phyloP scores from a whole-genome alignment of 129 eudicot species.

The Artemisia tridentata region DNA sequence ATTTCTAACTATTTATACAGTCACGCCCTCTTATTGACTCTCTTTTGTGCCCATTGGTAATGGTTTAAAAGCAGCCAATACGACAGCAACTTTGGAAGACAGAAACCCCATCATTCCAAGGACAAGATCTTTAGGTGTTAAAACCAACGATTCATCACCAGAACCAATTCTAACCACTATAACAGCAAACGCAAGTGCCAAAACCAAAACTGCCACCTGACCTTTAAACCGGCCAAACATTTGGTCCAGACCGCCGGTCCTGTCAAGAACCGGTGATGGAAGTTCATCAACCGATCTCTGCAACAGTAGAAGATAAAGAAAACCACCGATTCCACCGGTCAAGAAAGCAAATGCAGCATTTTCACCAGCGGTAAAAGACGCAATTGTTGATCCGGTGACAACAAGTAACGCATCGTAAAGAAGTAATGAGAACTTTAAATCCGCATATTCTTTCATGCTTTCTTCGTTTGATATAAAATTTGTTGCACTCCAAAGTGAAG shows the following conservation, averaged over 20 bases:
- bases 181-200: conserved; percentile 53
- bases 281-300: conserved; percentile 83
- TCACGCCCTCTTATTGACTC: conserved; percentile 23
- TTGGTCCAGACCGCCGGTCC: conserved; percentile 35
- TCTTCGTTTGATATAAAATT: conserved; percentile 54
- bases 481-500: conserved; percentile 1
- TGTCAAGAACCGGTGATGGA: conserved; percentile 44
- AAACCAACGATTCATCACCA: conserved; percentile 31
- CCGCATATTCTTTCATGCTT: conserved; percentile 90
- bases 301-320: conserved; percentile 60
- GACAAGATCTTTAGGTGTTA: conserved; percentile 59
- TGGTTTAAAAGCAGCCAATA: conserved; percentile 82
- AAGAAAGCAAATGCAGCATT: conserved; percentile 62
- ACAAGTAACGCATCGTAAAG: conserved; percentile 70
- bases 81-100: conserved; percentile 68
- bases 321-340: conserved; percentile 73
- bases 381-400: conserved; percentile 56
- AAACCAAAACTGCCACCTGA: conserved; percentile 34
- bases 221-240: conserved; percentile 53
- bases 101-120: conserved; percentile 86
- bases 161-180: conserved; percentile 45
- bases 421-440: conserved; percentile 67
- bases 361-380: conserved; percentile 57
- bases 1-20: conserved; percentile 24
- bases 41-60: conserved; percentile 36